Conservation (phyloP, 208 protist species). For the Plasmodiophora brassicae region DNA sequence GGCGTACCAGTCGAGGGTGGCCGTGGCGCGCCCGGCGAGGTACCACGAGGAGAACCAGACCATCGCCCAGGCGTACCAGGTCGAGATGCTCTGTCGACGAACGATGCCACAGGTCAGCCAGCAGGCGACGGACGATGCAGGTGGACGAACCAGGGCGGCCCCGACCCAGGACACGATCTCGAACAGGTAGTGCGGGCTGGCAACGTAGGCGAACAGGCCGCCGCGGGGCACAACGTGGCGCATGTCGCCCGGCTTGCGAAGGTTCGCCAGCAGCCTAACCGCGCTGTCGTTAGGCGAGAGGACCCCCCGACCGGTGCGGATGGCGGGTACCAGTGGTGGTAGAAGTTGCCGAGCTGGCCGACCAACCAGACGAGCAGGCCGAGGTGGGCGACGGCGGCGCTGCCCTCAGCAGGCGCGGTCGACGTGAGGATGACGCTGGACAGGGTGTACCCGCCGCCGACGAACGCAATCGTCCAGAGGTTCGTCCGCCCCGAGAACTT, state of each 20-base stretch:
- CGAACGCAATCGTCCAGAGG: not conserved
- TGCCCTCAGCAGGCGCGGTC: not conserved
- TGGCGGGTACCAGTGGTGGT: no score
- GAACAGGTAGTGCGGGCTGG: not conserved
- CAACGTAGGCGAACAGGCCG: constrained; percentile 18
- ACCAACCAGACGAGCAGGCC: not conserved
- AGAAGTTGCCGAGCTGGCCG: not conserved
- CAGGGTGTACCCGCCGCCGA: not conserved
- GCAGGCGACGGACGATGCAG: not conserved
- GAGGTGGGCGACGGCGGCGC: not conserved
- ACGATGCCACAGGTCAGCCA: not conserved
- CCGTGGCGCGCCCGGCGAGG: not conserved
- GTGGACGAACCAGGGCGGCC: not conserved
- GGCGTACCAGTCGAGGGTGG: not conserved
- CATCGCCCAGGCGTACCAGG: not conserved
- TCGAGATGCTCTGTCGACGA: not conserved
- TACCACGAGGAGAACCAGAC: not conserved
- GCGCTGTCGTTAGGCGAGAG: no score
- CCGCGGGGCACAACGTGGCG: not conserved
- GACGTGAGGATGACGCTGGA: not conserved
- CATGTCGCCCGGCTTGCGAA: not conserved
- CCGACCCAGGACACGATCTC: constrained; percentile 25
- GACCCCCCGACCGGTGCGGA: no score
- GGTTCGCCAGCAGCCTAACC: not conserved
- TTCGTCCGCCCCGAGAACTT: not conserved